phyloP scores from a whole-genome alignment of 768 basidiomycete genomes.

The Panaeolus cyanescens region DNA sequence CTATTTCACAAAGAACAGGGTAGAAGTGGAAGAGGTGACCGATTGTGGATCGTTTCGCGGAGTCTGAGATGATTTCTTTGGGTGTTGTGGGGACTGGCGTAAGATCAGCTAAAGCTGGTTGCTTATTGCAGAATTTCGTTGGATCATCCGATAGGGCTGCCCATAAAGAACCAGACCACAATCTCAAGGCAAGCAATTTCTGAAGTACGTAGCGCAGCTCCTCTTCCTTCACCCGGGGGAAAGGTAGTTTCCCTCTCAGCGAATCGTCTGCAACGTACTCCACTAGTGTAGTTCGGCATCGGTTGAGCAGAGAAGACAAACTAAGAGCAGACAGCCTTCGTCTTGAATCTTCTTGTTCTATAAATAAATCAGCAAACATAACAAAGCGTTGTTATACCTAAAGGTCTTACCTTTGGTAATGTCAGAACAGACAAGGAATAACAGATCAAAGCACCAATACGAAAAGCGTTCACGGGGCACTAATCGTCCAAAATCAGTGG shows the following conservation, averaged over 20 bases:
- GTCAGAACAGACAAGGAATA: slow-evolving; percentile 80
- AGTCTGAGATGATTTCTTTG: slow-evolving; percentile 62
- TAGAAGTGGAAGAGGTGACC: slow-evolving; percentile 93
- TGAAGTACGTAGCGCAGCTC: slow-evolving; percentile 84
- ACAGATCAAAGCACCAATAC: slow-evolving; percentile 89
- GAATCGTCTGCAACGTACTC: slow-evolving; percentile 84
- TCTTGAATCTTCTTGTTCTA: slow-evolving; percentile 64
- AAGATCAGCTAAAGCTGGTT: slow-evolving; percentile 43
- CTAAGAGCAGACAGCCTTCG: slow-evolving; percentile 73
- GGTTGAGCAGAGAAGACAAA: slow-evolving; percentile 70
- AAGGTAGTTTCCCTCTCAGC: slow-evolving; percentile 85
- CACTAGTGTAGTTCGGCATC: slow-evolving; percentile 70
- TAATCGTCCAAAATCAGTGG: slow-evolving; percentile 55
- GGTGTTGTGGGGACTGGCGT: slow-evolving; percentile 46
- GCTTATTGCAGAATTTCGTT: slow-evolving; percentile 49
- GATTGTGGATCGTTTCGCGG: slow-evolving; percentile 70
- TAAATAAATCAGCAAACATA: background rate
- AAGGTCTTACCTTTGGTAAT: slow-evolving; percentile 54
- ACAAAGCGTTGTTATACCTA: background rate
- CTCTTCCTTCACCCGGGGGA: slow-evolving; percentile 83
- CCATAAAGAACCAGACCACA: slow-evolving; percentile 80
- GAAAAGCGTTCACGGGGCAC: slow-evolving; percentile 84
- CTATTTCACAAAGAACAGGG: slow-evolving; percentile 75
- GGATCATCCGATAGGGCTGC: slow-evolving; percentile 72
- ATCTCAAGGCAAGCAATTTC: slow-evolving; percentile 69